Evolutionary conservation across 352 stramenopile genomes (phyloP).

Genomic region (Nothophytophthora sp.): DNA sequence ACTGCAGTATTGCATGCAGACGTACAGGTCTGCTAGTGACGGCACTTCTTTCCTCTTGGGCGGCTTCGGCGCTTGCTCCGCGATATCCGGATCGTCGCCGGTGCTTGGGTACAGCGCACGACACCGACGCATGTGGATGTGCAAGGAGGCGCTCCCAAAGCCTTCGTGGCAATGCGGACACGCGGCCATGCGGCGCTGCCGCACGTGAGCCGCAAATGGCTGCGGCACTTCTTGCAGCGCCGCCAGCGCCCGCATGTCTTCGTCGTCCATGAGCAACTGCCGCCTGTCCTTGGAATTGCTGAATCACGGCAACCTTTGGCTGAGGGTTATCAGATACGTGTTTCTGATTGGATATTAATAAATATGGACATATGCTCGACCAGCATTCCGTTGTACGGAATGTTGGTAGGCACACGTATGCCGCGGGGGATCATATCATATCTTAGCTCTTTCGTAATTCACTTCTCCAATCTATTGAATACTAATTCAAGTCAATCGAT

Average conservation of each 20-base stretch:
- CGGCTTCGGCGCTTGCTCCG: constrained; percentile 9
- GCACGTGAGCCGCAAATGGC: constrained; percentile 11
- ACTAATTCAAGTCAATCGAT: too few relatives aligned
- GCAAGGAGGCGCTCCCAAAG: constrained; percentile 59
- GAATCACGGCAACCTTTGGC: too few relatives aligned
- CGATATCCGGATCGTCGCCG: constrained; percentile 22
- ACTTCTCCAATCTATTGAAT: too few relatives aligned
- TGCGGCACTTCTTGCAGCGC: constrained; percentile 24
- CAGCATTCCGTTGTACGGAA: too few relatives aligned
- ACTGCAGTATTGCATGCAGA: too few relatives aligned
- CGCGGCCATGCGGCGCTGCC: constrained; percentile 20
- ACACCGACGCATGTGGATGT: constrained; percentile 66
- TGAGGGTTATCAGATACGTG: too few relatives aligned
- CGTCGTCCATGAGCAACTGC: constrained; percentile 38
- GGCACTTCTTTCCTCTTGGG: constrained; percentile 33
- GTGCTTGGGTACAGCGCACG: constrained; percentile 38
- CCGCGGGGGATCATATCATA: too few relatives aligned
- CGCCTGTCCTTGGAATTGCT: too few relatives aligned
- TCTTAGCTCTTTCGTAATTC: too few relatives aligned
- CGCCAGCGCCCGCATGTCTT: constrained; percentile 37
- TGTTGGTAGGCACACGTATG: too few relatives aligned
- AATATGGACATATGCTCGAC: too few relatives aligned
- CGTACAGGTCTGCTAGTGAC: constrained; percentile 66
- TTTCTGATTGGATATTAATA: too few relatives aligned
- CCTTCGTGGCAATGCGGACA: constrained; percentile 64